Evolutionary conservation across 192 early-diverging fungal genomes (phyloP).

Genomic region (Anaeromyces robustus): DNA sequence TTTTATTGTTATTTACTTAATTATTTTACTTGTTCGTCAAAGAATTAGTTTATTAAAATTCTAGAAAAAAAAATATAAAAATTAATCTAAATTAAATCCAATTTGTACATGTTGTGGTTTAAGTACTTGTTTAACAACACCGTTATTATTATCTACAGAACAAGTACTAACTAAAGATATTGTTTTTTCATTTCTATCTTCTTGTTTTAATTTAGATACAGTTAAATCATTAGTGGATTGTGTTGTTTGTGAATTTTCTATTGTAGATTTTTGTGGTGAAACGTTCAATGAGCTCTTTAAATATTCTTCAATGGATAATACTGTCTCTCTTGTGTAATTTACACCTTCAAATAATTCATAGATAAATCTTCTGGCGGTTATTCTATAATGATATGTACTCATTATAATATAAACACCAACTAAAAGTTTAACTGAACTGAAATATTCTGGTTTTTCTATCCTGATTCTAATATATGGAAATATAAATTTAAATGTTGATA

Average conservation of each 20-base stretch:
- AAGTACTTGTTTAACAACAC: not conserved
- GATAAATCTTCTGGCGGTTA: constrained; percentile 54
- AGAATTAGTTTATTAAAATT: too few relatives aligned
- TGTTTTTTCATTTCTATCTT: not conserved
- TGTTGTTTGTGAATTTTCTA: not conserved
- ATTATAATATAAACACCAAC: constrained; percentile 42
- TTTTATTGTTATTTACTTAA: too few relatives aligned
- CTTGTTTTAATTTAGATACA: not conserved
- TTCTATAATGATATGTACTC: constrained; percentile 48
- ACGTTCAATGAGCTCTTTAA: not conserved
- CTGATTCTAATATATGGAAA: constrained; percentile 24
- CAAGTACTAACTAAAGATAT: not conserved
- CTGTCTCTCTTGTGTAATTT: not conserved
- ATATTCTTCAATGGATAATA: not conserved
- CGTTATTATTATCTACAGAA: not conserved
- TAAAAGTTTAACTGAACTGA: constrained; percentile 35
- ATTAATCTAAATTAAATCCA: not conserved
- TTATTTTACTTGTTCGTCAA: too few relatives aligned
- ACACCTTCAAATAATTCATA: constrained; percentile 49
- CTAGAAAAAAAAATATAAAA: too few relatives aligned
- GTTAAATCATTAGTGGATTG: not conserved
- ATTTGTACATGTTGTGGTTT: not conserved
- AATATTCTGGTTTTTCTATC: constrained; percentile 37
- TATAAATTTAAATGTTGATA: too few relatives aligned
- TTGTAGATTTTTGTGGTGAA: not conserved